These are phyloP conservation scores for Ganoderma lingzhi DNA, from an alignment of 1,284 basidiomycete species.

Conservation along the genomic window DNA sequence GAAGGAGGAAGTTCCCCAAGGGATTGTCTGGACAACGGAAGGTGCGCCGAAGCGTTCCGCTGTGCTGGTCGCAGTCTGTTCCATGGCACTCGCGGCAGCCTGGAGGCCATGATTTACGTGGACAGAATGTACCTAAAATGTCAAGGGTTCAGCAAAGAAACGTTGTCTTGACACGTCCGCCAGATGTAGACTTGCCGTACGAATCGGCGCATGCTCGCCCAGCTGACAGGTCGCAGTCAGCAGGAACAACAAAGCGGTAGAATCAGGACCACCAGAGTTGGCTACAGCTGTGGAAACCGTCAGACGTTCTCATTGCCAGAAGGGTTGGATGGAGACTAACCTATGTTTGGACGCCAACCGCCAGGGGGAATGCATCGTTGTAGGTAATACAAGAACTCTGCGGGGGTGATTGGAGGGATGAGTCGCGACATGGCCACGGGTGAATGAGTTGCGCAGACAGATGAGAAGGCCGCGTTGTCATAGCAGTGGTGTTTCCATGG, in stretches of 20 bases:
- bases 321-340: constrained; percentile 18
- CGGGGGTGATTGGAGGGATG: constrained; percentile 34
- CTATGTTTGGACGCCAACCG: constrained; percentile 39
- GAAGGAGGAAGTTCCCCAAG: constrained; percentile 63
- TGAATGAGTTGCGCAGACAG: constrained; percentile 2
- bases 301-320: constrained; percentile 3
- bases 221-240: constrained; percentile 42
- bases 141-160: background rate
- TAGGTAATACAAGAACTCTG: constrained; percentile 41
- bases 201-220: background rate
- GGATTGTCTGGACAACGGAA: constrained; percentile 55
- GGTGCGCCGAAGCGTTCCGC: constrained; percentile 55
- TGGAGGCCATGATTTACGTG: constrained; percentile 77
- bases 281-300: constrained; percentile 60
- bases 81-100: constrained; percentile 60
- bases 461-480: constrained; percentile 12
- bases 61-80: constrained; percentile 50
- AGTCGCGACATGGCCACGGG: constrained; percentile 17
- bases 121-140: constrained; percentile 58
- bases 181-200: background rate
- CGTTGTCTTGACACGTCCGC: background rate
- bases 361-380: constrained; percentile 41
- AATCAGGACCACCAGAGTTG: constrained; percentile 83
- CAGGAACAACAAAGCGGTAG: constrained; percentile 76
- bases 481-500: constrained; percentile 13